A percentile compares a stretch with the other conserved stretches of the same genome.
Evolutionary conservation across 2,329 filamentous ascomycete genomes (phyloP).

Genomic region (Elsinoe australis): DNA sequence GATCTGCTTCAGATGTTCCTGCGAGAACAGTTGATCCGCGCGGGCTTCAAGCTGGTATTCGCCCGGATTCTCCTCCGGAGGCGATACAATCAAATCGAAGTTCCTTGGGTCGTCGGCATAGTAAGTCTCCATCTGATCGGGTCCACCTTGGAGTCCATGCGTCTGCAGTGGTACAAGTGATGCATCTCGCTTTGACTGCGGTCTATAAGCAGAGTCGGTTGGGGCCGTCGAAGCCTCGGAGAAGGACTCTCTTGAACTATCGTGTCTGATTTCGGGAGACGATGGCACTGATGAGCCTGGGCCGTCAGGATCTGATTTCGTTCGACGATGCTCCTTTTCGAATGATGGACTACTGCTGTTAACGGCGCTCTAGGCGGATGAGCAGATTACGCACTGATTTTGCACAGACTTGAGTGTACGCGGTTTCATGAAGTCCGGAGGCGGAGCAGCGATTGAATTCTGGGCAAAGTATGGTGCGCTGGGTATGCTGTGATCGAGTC

Average conservation of each 20-base stretch:
- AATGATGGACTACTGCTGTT: slow-evolving; percentile 2
- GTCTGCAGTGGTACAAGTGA: slow-evolving; percentile 39
- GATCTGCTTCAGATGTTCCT: slow-evolving; percentile 56
- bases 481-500: slow-evolving; percentile 6
- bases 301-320: slow-evolving; percentile 5
- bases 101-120: slow-evolving; percentile 49
- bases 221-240: slow-evolving; percentile 33
- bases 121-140: slow-evolving; percentile 40
- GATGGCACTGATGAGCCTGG: slow-evolving; percentile 16
- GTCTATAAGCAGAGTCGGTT: slow-evolving; percentile 21
- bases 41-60: slow-evolving; percentile 55
- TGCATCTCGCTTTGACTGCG: slow-evolving; percentile 20
- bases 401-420: slow-evolving; percentile 1
- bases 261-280: slow-evolving; percentile 26
- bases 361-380: not conserved
- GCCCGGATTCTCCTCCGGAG: slow-evolving; percentile 27
- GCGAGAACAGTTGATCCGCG: slow-evolving; percentile 58
- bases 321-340: slow-evolving; percentile 9
- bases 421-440: not conserved
- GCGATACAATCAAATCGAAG: slow-evolving; percentile 45
- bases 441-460: not conserved
- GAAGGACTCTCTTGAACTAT: slow-evolving; percentile 29
- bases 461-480: not conserved
- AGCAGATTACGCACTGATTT: not conserved
- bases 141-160: slow-evolving; percentile 35